These are phyloP conservation scores for Floccularia luteovirens DNA, from an alignment of 768 basidiomycete genomes.

Conservation along the genomic window DNA sequence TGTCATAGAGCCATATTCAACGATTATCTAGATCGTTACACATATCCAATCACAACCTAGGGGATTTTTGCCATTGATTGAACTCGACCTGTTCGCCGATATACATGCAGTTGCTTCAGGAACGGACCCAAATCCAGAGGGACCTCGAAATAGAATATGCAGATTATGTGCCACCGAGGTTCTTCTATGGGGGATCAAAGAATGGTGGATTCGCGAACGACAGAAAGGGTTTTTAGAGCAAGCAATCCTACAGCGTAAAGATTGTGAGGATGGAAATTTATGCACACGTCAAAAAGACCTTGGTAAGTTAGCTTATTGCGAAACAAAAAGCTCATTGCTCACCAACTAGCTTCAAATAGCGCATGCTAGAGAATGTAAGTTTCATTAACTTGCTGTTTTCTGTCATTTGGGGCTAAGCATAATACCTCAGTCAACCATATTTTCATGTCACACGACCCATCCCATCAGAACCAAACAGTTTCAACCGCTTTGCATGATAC, in stretches of 20 bases:
- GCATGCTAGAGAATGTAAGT: slow-evolving; percentile 73
- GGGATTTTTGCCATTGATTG: slow-evolving; percentile 60
- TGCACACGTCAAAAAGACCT: slow-evolving; percentile 62
- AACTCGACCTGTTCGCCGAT: slow-evolving; percentile 64
- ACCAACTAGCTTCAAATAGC: slow-evolving; percentile 23
- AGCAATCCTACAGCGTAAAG: slow-evolving; percentile 46
- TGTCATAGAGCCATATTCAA: neutral
- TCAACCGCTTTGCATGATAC: no score
- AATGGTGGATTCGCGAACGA: slow-evolving; percentile 81
- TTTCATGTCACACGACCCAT: no score
- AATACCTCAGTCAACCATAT: slow-evolving; percentile 32
- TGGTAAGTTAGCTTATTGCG: slow-evolving; percentile 31
- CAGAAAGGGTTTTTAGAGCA: slow-evolving; percentile 59
- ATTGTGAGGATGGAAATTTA: slow-evolving; percentile 56
- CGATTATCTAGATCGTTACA: slow-evolving; percentile 44
- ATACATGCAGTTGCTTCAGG: slow-evolving; percentile 52
- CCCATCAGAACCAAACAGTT: no score
- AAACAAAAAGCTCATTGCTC: neutral
- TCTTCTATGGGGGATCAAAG: slow-evolving; percentile 65
- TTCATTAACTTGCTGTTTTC: slow-evolving; percentile 1
- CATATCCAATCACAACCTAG: slow-evolving; percentile 53
- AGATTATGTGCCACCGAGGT: slow-evolving; percentile 70
- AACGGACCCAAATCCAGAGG: slow-evolving; percentile 45
- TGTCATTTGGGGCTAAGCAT: slow-evolving; percentile 3
- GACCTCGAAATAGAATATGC: slow-evolving; percentile 58